These are phyloP conservation scores for Penicillium simplicissimum DNA, from an alignment of 495 filamentous ascomycete genomes.

Conservation along the genomic window DNA sequence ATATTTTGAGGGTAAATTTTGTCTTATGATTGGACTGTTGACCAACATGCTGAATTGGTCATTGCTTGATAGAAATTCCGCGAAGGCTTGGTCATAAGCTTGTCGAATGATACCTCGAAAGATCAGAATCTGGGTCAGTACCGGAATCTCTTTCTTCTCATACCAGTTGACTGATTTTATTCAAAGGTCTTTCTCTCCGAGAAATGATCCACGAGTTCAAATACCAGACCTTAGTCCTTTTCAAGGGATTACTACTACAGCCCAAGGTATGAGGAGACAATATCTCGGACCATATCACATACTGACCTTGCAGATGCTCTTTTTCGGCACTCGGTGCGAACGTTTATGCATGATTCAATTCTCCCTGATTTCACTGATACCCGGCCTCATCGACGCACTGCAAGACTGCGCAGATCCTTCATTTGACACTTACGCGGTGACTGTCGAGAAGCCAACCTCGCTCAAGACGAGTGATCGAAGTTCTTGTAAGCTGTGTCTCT, in stretches of 20 bases:
- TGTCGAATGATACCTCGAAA: slow-evolving; percentile 66
- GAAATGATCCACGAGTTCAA: slow-evolving; percentile 93
- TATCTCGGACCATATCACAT: background rate
- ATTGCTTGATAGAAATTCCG: slow-evolving; percentile 72
- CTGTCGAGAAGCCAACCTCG: slow-evolving; percentile 74
- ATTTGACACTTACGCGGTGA: slow-evolving; percentile 78
- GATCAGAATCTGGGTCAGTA: slow-evolving; percentile 82
- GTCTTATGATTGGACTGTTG: background rate
- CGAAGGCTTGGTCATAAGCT: slow-evolving; percentile 73
- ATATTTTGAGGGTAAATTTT: slow-evolving; percentile 64
- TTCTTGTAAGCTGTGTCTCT: slow-evolving; percentile 55
- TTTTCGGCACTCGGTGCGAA: slow-evolving; percentile 95
- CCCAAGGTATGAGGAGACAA: slow-evolving; percentile 68
- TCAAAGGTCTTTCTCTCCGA: slow-evolving; percentile 72
- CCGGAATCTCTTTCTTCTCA: background rate
- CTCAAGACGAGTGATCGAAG: slow-evolving; percentile 87
- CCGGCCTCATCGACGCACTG: slow-evolving; percentile 79
- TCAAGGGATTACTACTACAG: slow-evolving; percentile 90
- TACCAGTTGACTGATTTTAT: slow-evolving; percentile 19
- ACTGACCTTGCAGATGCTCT: slow-evolving; percentile 76
- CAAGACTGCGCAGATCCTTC: slow-evolving; percentile 92
- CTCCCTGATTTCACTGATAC: slow-evolving; percentile 90
- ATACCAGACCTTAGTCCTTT: slow-evolving; percentile 87
- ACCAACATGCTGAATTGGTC: slow-evolving; percentile 14
- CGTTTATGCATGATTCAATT: slow-evolving; percentile 98